These are phyloP conservation scores for Ustilago shanxiensis DNA, from an alignment of 1,284 basidiomycete genomes.

Conservation along the genomic window DNA sequence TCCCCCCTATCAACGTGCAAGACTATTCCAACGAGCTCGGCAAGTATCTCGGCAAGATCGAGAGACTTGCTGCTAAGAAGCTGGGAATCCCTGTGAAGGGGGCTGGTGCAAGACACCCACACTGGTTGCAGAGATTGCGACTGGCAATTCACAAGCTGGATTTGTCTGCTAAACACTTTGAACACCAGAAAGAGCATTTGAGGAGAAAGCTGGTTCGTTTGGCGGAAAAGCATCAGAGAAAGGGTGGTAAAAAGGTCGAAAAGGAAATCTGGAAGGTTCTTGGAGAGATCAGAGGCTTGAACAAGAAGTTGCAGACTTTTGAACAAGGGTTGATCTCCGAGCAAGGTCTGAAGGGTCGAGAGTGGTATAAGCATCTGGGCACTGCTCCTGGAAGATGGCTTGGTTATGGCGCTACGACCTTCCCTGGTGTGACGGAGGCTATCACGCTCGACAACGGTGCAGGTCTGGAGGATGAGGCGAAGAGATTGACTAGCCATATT, in stretches of 20 bases:
- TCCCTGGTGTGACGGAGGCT: slow-evolving; percentile 83
- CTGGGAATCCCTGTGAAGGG: slow-evolving; percentile 16
- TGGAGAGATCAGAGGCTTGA: slow-evolving; percentile 77
- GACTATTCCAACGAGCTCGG: slow-evolving; percentile 55
- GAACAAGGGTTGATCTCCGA: slow-evolving; percentile 85
- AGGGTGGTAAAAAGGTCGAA: slow-evolving; percentile 15
- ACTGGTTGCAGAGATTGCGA: slow-evolving; percentile 30
- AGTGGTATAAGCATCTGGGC: slow-evolving; percentile 87
- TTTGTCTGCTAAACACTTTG: slow-evolving; percentile 25
- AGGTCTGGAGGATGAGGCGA: slow-evolving; percentile 53
- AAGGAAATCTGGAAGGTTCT: slow-evolving; percentile 73
- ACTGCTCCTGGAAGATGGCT: slow-evolving; percentile 91
- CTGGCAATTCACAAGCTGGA: slow-evolving; percentile 32
- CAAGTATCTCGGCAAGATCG: slow-evolving; percentile 52
- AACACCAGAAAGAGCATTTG: slow-evolving; percentile 24
- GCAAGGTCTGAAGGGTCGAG: slow-evolving; percentile 77
- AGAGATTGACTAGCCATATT: slow-evolving; percentile 48
- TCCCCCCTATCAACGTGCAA: slow-evolving; percentile 81
- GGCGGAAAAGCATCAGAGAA: slow-evolving; percentile 14
- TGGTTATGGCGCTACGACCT: slow-evolving; percentile 85
- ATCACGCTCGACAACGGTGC: slow-evolving; percentile 66
- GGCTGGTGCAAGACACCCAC: slow-evolving; percentile 10
- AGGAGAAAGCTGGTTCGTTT: slow-evolving; percentile 26
- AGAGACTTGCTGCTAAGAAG: slow-evolving; percentile 31
- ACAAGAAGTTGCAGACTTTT: slow-evolving; percentile 80